phyloP scores from a whole-genome alignment of 495 filamentous ascomycete genomes.

The Penicillium tannophilum region DNA sequence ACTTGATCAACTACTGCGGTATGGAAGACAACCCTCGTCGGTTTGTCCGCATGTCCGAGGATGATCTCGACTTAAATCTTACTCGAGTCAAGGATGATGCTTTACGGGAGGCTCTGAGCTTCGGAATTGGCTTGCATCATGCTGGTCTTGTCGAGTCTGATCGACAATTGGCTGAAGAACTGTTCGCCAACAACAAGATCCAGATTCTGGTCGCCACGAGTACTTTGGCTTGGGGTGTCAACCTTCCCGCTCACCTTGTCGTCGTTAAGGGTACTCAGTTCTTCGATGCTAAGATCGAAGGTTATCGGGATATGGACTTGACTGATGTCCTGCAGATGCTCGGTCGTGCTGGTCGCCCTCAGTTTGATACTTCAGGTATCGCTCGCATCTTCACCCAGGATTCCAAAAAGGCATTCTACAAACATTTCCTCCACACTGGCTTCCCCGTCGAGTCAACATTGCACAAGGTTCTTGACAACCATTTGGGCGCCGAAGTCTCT shows the following conservation, averaged over 20 bases:
- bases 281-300: slow-evolving; percentile 97
- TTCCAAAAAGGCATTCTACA: slow-evolving; percentile 99
- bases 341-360: slow-evolving; percentile 90
- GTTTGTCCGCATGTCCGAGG: slow-evolving; percentile 91
- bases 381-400: slow-evolving; percentile 97
- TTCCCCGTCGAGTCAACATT: slow-evolving; percentile 97
- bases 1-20: slow-evolving; percentile 94
- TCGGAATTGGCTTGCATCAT: slow-evolving; percentile 97
- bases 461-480: slow-evolving; percentile 96
- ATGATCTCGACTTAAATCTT: slow-evolving; percentile 84
- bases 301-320: slow-evolving; percentile 98
- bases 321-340: slow-evolving; percentile 99
- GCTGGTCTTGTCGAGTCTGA: slow-evolving; percentile 95
- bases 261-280: slow-evolving; percentile 98
- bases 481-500: slow-evolving; percentile 93
- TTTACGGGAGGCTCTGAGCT: slow-evolving; percentile 85
- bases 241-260: slow-evolving; percentile 94
- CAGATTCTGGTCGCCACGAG: slow-evolving; percentile 96
- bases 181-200: slow-evolving; percentile 97
- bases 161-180: slow-evolving; percentile 84
- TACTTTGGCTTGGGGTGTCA: slow-evolving; percentile 98
- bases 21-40: slow-evolving; percentile 97
- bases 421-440: slow-evolving; percentile 97
- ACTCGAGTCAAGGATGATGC: slow-evolving; percentile 88
- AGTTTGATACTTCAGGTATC: slow-evolving; percentile 94